Evolutionary conservation across 495 filamentous ascomycete species (phyloP).

Genomic region (Ramalina peruviana): DNA sequence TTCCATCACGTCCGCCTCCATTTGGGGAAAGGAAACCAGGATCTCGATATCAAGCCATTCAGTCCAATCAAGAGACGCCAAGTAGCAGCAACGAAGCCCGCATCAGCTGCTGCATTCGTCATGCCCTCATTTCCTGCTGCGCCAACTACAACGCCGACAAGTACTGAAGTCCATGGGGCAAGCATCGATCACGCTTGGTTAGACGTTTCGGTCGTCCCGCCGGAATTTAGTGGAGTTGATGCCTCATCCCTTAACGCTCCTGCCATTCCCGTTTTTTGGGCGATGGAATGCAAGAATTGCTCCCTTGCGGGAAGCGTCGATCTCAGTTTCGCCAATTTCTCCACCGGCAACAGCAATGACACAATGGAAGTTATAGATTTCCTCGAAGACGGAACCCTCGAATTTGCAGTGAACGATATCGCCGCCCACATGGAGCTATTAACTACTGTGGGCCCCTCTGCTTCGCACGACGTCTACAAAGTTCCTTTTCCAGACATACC

Average conservation of each 20-base stretch:
- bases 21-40: constrained; percentile 6
- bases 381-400: constrained; percentile 16
- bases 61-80: constrained; percentile 4
- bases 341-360: background rate
- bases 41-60: constrained; percentile 1
- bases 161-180: background rate
- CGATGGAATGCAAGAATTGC: constrained; percentile 22
- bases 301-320: constrained; percentile 17
- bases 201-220: constrained; percentile 11
- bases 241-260: background rate
- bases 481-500: constrained; percentile 17
- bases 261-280: constrained; percentile 8
- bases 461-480: constrained; percentile 4
- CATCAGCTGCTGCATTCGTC: background rate
- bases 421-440: constrained; percentile 21
- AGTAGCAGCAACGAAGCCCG: background rate
- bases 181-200: constrained; percentile 5
- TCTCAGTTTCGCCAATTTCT: constrained; percentile 16
- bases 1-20: constrained; percentile 12
- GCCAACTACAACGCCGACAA: constrained; percentile 5
- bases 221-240: background rate
- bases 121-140: constrained; percentile 1
- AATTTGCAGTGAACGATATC: constrained; percentile 14
- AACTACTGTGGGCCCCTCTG: constrained; percentile 6
- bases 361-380: constrained; percentile 4